A percentile compares a stretch with the other conserved stretches of the same genome.
These are phyloP conservation scores for Fraxinus sp. DNA, from an alignment of 305 asterid genomes.

Conservation along the genomic window DNA sequence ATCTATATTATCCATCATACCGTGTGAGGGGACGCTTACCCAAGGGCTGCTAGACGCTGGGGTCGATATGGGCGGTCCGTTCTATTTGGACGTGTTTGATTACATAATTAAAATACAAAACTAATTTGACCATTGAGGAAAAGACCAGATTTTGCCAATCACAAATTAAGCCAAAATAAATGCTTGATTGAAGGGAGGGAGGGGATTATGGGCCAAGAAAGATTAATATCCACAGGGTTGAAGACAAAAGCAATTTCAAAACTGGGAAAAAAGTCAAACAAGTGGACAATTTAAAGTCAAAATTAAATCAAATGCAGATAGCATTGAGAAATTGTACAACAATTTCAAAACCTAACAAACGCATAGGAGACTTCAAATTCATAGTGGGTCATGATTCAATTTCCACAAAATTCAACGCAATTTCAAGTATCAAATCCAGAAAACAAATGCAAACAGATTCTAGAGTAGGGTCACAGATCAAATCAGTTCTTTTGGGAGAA, in stretches of 20 bases:
- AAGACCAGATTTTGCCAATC: not conserved
- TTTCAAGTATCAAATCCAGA: constrained; percentile 4
- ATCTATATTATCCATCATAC: not conserved
- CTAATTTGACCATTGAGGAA: not conserved
- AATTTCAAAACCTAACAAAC: constrained; percentile 8
- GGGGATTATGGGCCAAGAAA: not conserved
- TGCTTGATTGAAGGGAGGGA: constrained; percentile 1
- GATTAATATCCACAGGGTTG: constrained; percentile 7
- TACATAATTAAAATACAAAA: not conserved
- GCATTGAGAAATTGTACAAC: constrained; percentile 16
- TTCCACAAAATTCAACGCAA: constrained; percentile 3
- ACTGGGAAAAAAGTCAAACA: constrained; percentile 27
- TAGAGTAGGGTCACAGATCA: not conserved
- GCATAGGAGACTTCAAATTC: constrained; percentile 6
- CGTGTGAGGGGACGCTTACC: not conserved
- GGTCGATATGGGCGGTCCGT: not conserved
- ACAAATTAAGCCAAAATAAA: not conserved
- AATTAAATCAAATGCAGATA: constrained; percentile 23
- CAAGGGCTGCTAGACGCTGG: not conserved
- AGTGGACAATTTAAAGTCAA: constrained; percentile 31
- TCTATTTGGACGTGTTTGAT: not conserved
- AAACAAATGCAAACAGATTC: not conserved
- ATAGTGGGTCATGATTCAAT: constrained; percentile 26
- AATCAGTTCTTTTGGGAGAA: not conserved
- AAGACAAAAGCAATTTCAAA: constrained; percentile 29